Evolutionary conservation across 2,329 filamentous ascomycete species (phyloP), one percentile per base, ranked within the genome.

Genomic region (Beauveria rudraprayagi): DNA sequence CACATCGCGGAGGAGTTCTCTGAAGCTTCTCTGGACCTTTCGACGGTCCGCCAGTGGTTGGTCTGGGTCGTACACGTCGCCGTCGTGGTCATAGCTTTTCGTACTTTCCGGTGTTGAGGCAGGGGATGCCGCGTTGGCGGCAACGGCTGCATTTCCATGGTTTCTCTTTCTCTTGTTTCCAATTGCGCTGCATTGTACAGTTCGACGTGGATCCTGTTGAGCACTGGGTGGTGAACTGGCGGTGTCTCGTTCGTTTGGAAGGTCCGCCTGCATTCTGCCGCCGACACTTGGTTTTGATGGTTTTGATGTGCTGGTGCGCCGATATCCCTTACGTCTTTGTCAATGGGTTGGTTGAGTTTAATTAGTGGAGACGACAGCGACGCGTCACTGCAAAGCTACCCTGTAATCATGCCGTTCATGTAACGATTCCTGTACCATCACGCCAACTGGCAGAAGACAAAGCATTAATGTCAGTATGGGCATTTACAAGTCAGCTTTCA

Each of bases 21-120:
- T 83, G 62, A 92, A 80, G 10, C 80, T 82, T 61, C 84, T 84
- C 63, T 92, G 88, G 40, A 96, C 76, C 58, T 79, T 76, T 26
- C 92, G 83, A 46, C 91, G 85, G 72, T 92, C 83, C 48, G 88
- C 83, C 14, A 88, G 78, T 61, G 91, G 81, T 70, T 97, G 93
- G 63, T 95, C 87, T 0, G 92, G 92, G 69, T 97, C 89, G 72
- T 92, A 96, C 5, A 79, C 77, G 22, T 83, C 78, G 19, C 66
- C 66, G 56, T 65, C 67, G 14, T 63, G 61, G 56, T 65, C 67
- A 11, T 63, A 62, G 8, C 44, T 65, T 9, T 66, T 64, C 22
- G 65, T 46, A 26, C 63, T 62, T 5, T 65, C 48, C 34, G 66
- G 55, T 8, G 63, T 62, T 37, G 63, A 64, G 17, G 61, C 63